Base-by-base conservation (phyloP, 805 yeast species). In the Dipodascus geniculatus region DNA sequence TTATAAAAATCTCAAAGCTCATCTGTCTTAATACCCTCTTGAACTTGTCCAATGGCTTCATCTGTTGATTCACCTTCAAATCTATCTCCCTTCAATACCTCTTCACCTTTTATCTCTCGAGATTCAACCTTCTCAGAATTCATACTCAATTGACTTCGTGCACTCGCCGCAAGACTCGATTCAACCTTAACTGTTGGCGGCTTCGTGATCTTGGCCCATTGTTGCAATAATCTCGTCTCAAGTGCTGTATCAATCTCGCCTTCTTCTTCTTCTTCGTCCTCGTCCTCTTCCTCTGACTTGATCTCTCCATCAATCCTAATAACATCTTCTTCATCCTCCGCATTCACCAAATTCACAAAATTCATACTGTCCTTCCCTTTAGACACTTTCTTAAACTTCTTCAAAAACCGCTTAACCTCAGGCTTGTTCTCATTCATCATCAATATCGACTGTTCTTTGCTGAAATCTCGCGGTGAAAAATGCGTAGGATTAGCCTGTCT, bases 141-240 rank as follows among this genome's bases (percentile, higher is more conserved):
- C 33, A 28, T 28, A n/a, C n/a, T 28, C 33, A 38, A 11, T 38
- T 38, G 20, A 38, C 44, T 38, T 38, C 20, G 4, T 8, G 49
- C 49, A 47, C 31, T 47, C 4, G 28, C 49, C 6, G 49, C 49
- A 8, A 47, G 8, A 9, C 19, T 17, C 4, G 49, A 22, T 8
- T 22, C 17, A 22, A 22, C 48, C 20, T 20, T 22, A 17, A 52
- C n/a, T 38, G 47, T 23, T 16, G 55, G 55, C 6, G 55, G 55
- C 2, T 49, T 49, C 2, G 56, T 51, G 11, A 54, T 54, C 2
- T 49, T 23, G 3, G 56, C 49, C 56, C 56, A 54, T 38, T 54
- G 56, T 6, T 24, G 38, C 6, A n/a, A 42, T 16, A 54, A 20
- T 38, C n/a, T 48, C 2, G 56, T 47, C 24, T 49, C 49, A 4